Conservation (phyloP, 768 basidiomycete genomes). For the Dendrothele bispora region DNA sequence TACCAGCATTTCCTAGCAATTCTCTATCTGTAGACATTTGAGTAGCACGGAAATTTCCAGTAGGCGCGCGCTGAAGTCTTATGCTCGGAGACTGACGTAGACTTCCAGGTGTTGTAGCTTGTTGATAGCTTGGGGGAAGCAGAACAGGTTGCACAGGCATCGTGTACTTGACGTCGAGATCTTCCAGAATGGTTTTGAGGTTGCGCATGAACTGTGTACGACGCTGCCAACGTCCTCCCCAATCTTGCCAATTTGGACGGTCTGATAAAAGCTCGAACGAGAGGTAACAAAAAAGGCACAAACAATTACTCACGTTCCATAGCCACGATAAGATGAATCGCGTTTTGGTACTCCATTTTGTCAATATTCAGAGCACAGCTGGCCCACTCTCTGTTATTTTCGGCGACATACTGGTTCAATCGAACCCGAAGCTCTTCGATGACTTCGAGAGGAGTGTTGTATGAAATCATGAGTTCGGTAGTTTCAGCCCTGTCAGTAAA, state of each 20-base stretch:
- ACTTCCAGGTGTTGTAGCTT: slow-evolving; percentile 4
- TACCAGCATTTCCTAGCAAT: too few relatives aligned
- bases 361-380: slow-evolving; percentile 65
- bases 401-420: slow-evolving; percentile 56
- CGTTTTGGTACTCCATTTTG: slow-evolving; percentile 78
- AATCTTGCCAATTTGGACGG: slow-evolving; percentile 84
- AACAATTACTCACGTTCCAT: slow-evolving; percentile 61
- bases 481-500: slow-evolving; percentile 56
- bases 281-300: not conserved
- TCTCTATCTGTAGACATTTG: too few relatives aligned
- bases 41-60: too few relatives aligned
- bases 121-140: slow-evolving; percentile 33
- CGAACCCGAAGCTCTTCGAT: slow-evolving; percentile 66
- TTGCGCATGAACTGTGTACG: slow-evolving; percentile 76
- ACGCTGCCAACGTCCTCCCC: slow-evolving; percentile 78
- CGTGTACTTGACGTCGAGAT: slow-evolving; percentile 69
- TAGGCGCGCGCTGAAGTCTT: too few relatives aligned
- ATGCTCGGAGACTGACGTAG: too few relatives aligned
- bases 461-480: slow-evolving; percentile 63
- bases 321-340: slow-evolving; percentile 62
- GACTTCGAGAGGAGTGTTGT: slow-evolving; percentile 68
- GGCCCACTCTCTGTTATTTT: slow-evolving; percentile 76
- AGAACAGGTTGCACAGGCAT: slow-evolving; percentile 75
- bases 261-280: slow-evolving; percentile 37
- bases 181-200: slow-evolving; percentile 69